These are phyloP conservation scores for Coemansia biformis DNA, from an alignment of 192 early-diverging fungal genomes.

Conservation along the genomic window DNA sequence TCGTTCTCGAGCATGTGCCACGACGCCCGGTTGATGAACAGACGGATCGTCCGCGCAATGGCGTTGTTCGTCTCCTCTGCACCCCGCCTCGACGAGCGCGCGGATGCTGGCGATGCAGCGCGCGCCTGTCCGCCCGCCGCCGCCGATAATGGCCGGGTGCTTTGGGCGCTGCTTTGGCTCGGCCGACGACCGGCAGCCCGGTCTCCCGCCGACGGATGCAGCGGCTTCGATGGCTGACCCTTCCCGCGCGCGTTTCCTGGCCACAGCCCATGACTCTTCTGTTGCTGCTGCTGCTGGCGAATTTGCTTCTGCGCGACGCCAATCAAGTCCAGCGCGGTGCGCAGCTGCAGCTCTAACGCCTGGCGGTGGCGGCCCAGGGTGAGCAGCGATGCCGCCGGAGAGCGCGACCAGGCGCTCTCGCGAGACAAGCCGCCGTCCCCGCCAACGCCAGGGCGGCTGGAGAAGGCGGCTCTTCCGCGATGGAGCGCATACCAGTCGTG, in stretches of 20 bases:
- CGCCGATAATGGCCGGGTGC: too few species aligned
- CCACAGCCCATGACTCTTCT: too few species aligned
- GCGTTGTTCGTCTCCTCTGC: conserved; percentile 51
- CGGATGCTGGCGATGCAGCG: too few species aligned
- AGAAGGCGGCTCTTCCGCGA: conserved; percentile 24
- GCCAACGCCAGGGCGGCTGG: not conserved
- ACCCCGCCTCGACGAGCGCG: too few species aligned
- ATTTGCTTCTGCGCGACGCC: conserved; percentile 46
- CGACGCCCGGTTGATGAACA: conserved; percentile 61
- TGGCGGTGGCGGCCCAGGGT: conserved; percentile 42
- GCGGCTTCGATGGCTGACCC: too few species aligned
- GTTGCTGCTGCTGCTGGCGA: conserved; percentile 7
- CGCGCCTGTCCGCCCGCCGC: too few species aligned
- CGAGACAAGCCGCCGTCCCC: too few species aligned
- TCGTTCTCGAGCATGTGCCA: conserved; percentile 73
- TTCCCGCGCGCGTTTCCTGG: too few species aligned
- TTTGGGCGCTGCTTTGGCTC: too few species aligned
- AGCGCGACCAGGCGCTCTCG: conserved; percentile 12
- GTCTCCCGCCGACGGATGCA: too few species aligned
- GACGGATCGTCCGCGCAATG: conserved; percentile 54
- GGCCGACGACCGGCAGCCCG: too few species aligned
- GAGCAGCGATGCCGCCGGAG: conserved; percentile 27
- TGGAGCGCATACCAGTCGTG: conserved; percentile 47
- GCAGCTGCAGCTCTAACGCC: conserved; percentile 47
- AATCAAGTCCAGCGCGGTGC: conserved; percentile 49